Evolutionary conservation across 2,329 filamentous ascomycete species (phyloP), one percentile per base, ranked within the genome.

Genomic region (Lachnellula hyalina): DNA sequence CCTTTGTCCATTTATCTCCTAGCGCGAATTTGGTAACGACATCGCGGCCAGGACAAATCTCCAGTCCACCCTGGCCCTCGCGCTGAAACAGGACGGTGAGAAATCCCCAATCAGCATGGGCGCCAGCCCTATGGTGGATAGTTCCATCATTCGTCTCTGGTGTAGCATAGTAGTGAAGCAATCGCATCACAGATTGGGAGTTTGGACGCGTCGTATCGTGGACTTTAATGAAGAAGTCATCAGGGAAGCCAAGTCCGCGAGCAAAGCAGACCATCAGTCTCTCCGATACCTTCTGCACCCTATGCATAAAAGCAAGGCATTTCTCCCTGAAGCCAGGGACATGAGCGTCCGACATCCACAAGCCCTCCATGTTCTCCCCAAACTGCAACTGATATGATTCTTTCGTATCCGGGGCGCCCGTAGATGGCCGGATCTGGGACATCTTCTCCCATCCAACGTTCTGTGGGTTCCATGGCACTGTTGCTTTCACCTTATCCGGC

Each of bases 11-110:
- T 2, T 69, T 69, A 61, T 84, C 80, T 1, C 80, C 79, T 49
- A 76, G 73, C 0, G 75, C 82, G 58, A 82, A 84, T 9, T 76
- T 74, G 0, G 81, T 84, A 7, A 80, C 76, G 9, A 75, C 77
- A 65, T 85, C 82, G 21, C 82, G 73, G 0, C 82, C 82, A 0
- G 82, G 82, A 59, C 82, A 85, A 51, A 85, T 83, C 65, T 85
- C 82, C 3, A 86, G 71, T 0, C 82, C 82, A 36, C 74, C 78
- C 67, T 85, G 79, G 1, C 80, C 82, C 0, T 75, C 73, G 9
- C 77, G 76, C 63, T 85, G 82, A 65, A 85, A 85, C 3, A 85
- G 71, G 47, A 86, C 68, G 0, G 82, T 85, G 15, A 85, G 60
- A 52, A 84, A 76, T 52, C 77, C 81, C 78, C 80, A 85, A 64